Percentiles rank a stretch among this genome's conserved stretches.
Conservation (phyloP, 495 filamentous ascomycete genomes). For the Stereocaulon alpinum region DNA sequence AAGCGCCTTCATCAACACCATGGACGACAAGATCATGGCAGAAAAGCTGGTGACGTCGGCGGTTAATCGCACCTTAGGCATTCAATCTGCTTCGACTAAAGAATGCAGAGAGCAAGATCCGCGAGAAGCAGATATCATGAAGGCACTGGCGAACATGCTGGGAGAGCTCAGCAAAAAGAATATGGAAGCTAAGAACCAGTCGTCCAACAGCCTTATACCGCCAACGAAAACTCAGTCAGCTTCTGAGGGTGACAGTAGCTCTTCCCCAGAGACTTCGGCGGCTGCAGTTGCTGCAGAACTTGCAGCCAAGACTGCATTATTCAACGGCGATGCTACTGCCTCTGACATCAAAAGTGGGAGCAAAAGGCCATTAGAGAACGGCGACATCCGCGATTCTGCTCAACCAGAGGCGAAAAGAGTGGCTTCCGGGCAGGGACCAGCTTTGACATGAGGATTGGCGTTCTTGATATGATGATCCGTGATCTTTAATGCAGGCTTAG, state of each 20-base stretch:
- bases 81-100: constrained; percentile 31
- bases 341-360: background rate
- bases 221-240: constrained; percentile 1
- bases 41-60: constrained; percentile 19
- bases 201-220: constrained; percentile 32
- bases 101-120: constrained; percentile 24
- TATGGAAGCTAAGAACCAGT: constrained; percentile 21
- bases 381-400: constrained; percentile 1
- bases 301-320: background rate
- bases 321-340: background rate
- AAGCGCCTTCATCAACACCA: constrained; percentile 12
- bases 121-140: constrained; percentile 16
- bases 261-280: constrained; percentile 27
- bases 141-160: constrained; percentile 11
- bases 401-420: constrained; percentile 13
- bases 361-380: constrained; percentile 11
- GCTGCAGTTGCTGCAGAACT: constrained; percentile 17
- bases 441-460: background rate
- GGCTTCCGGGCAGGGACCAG: background rate
- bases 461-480: background rate
- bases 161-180: constrained; percentile 12
- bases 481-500: background rate
- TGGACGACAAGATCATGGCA: constrained; percentile 13
- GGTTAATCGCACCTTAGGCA: constrained; percentile 23
- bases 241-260: constrained; percentile 14